A percentile compares a stretch with the other conserved stretches of the same genome.
phyloP scores from a whole-genome alignment of 495 filamentous ascomycete genomes.

The Lindgomyces ingoldianus region DNA sequence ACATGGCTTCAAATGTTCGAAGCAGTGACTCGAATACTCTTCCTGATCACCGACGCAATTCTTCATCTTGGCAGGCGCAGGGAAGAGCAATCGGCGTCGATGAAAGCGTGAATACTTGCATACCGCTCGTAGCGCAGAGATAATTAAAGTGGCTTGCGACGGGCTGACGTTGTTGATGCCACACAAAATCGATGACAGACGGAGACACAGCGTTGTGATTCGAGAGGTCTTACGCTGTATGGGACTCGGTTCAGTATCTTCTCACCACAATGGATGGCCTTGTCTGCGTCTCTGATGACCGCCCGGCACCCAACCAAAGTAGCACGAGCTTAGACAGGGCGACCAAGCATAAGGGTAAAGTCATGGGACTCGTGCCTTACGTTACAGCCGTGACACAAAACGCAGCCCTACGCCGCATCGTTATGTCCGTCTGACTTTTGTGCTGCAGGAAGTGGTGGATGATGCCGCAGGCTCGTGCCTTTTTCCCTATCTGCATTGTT shows the following conservation, averaged over 20 bases:
- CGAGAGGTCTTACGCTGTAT: not conserved
- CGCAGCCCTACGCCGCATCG: constrained; percentile 28
- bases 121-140: constrained; percentile 21
- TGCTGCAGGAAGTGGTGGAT: not conserved
- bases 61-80: constrained; percentile 10
- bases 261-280: not conserved
- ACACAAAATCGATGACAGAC: not conserved
- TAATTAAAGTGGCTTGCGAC: not conserved
- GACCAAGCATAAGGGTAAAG: not conserved
- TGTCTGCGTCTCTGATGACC: not conserved
- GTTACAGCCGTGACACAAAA: constrained; percentile 24
- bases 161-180: not conserved
- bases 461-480: not conserved
- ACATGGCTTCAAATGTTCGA: not conserved
- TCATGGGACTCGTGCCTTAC: constrained; percentile 2
- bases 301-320: constrained; percentile 3
- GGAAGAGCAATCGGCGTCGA: constrained; percentile 1
- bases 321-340: not conserved
- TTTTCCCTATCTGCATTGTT: not conserved
- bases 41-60: no score
- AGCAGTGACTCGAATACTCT: no score
- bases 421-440: not conserved
- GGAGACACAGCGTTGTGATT: not conserved
- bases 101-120: constrained; percentile 5
- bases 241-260: not conserved